Percentiles rank a stretch among this genome's conserved stretches.
These are phyloP conservation scores for Lipomyces yamanashiensis DNA, from an alignment of 805 yeast genomes.

Conservation along the genomic window DNA sequence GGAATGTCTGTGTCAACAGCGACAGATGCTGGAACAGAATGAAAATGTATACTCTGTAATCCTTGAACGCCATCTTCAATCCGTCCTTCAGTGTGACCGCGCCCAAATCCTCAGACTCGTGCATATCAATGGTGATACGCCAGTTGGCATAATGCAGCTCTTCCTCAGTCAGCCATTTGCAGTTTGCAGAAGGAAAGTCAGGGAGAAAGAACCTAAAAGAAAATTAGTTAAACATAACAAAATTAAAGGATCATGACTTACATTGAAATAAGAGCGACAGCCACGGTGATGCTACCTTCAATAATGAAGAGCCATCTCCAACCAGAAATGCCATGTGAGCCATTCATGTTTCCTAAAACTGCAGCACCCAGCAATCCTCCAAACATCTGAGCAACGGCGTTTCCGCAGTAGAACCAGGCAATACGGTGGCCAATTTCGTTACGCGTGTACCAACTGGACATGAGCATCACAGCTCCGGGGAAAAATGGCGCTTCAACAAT, in stretches of 20 bases:
- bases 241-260: slow-evolving; percentile 33
- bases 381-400: slow-evolving; percentile 57
- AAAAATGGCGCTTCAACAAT: slow-evolving; percentile 49
- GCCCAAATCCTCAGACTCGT: slow-evolving; percentile 23
- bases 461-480: slow-evolving; percentile 47
- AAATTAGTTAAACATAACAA: not conserved
- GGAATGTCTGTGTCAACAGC: slow-evolving; percentile 41
- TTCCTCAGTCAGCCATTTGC: slow-evolving; percentile 34
- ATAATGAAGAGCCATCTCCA: slow-evolving; percentile 61
- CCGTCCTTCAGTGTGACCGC: slow-evolving; percentile 27
- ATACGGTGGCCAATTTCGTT: slow-evolving; percentile 50
- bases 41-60: slow-evolving; percentile 31
- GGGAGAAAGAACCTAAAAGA: slow-evolving; percentile 46
- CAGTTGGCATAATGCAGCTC: slow-evolving; percentile 35
- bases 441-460: slow-evolving; percentile 48
- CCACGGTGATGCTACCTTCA: slow-evolving; percentile 51
- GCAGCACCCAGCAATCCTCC: slow-evolving; percentile 56
- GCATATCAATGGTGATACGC: slow-evolving; percentile 33
- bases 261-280: slow-evolving; percentile 42
- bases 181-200: slow-evolving; percentile 51
- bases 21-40: slow-evolving; percentile 28
- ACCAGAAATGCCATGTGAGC: slow-evolving; percentile 48
- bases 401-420: slow-evolving; percentile 50
- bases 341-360: slow-evolving; percentile 51
- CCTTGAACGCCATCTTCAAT: slow-evolving; percentile 26